Evolutionary conservation across 2,329 filamentous ascomycete species (phyloP), one percentile per base, ranked within the genome.

Genomic region (Parasarocladium wereldwijsianum): DNA sequence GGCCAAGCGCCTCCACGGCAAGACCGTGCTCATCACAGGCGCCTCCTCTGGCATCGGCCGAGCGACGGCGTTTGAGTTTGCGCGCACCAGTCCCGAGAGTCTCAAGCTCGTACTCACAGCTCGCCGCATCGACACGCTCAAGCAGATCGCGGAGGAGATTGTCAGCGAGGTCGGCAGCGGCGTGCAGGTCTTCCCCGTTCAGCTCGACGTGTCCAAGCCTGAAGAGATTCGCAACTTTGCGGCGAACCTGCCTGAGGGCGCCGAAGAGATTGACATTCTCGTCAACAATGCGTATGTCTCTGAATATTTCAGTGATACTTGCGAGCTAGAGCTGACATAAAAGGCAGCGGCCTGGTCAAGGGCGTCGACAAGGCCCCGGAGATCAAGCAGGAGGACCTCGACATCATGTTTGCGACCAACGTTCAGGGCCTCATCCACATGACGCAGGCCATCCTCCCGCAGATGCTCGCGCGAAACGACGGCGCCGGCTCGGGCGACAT

Each of bases 361-460:
- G 86, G 85, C 39, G 71, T 93, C 9, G 87, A 82, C 29, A 74
- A 80, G 49, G 84, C 85, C 1, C 86, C 86, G 12, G 69, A 82
- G 24, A 94, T 98, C 49, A 67, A 64, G n/a, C 66, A 81, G 44
- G 75, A 77, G 35, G 87, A 98, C 57, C 78, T 93, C 43, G 65
- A 79, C 43, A 46, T 76, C 50, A 94, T 96, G 85, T 83, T 94
- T 49, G 60, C 70, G 26, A 96, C 90, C 34, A 98, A 98, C 51
- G 86, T 96, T 30, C 87, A 79, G 2, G 90, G 90, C 17, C 65
- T 98, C 18, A 90, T 98, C 62, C 82, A 87, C 62, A 84, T 96
- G 79, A 96, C 90, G 1, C 90, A 98, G 62, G 82, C 82, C 24
- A 64, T 94, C 23, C 55, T 96, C 13, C 74, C 81, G 29, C 74